phyloP scores from a whole-genome alignment of 2,329 filamentous ascomycete species.

The Coniella vitis region DNA sequence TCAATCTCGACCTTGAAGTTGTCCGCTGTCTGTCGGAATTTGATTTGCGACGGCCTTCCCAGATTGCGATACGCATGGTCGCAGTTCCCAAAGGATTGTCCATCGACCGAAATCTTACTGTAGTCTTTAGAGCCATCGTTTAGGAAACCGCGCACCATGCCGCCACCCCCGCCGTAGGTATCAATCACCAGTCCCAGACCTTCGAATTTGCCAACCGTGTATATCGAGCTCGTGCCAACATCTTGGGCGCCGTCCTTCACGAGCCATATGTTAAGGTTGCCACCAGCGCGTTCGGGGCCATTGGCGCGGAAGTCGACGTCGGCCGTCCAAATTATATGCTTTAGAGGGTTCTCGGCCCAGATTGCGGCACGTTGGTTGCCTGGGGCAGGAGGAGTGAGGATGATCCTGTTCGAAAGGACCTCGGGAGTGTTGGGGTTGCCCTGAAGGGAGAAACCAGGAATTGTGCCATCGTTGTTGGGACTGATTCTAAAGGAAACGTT shows the following conservation, averaged over 20 bases:
- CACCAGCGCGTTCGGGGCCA: constrained; percentile 76
- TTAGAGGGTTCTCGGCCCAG: constrained; percentile 63
- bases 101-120: constrained; percentile 72
- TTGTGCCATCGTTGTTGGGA: constrained; percentile 43
- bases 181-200: constrained; percentile 86
- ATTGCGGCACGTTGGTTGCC: constrained; percentile 78
- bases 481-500: constrained; percentile 50
- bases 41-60: constrained; percentile 73
- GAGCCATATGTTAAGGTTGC: constrained; percentile 93
- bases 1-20: constrained; percentile 76
- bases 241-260: constrained; percentile 58
- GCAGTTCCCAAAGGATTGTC: constrained; percentile 88
- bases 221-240: constrained; percentile 70
- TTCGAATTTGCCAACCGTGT: constrained; percentile 79
- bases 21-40: constrained; percentile 57
- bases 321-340: constrained; percentile 66
- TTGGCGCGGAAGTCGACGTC: constrained; percentile 84
- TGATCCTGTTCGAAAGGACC: constrained; percentile 78
- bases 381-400: constrained; percentile 82
- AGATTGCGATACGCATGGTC: constrained; percentile 86
- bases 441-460: constrained; percentile 49
- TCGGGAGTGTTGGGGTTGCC: constrained; percentile 51
- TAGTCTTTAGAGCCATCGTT: constrained; percentile 86
- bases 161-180: constrained; percentile 67
- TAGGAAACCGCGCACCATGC: constrained; percentile 83